Percentiles rank a stretch among this genome's conserved stretches.
These are phyloP conservation scores for Amniculicola lignicola DNA, from an alignment of 495 filamentous ascomycete genomes.

Conservation along the genomic window DNA sequence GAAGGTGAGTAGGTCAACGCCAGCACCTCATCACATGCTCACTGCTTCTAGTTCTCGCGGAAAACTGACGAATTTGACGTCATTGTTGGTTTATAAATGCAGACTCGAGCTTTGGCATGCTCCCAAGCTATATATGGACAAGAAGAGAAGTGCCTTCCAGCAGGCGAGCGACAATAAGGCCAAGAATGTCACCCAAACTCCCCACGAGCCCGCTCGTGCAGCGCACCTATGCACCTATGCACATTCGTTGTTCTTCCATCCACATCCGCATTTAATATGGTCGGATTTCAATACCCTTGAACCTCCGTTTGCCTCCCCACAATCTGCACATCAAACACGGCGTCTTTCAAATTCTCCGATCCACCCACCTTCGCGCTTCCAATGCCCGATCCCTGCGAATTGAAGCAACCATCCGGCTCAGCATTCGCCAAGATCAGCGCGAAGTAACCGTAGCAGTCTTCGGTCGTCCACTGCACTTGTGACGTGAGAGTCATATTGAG, in stretches of 20 bases:
- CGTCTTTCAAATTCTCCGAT: neutral
- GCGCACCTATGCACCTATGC: too few species aligned
- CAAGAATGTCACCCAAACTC: too few species aligned
- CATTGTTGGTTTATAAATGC: too few species aligned
- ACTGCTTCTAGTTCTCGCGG: too few species aligned
- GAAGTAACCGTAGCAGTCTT: constrained; percentile 13
- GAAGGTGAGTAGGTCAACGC: too few species aligned
- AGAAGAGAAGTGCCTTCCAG: too few species aligned
- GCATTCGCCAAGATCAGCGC: neutral
- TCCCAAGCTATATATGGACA: too few species aligned
- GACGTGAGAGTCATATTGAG: neutral
- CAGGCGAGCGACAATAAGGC: too few species aligned
- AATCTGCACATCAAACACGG: constrained; percentile 3
- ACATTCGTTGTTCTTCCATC: neutral
- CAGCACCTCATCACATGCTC: too few species aligned
- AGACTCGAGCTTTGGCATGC: too few species aligned
- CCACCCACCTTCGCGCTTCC: neutral
- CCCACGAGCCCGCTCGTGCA: too few species aligned
- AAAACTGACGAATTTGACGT: too few species aligned
- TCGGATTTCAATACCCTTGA: neutral
- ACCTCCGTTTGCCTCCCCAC: neutral
- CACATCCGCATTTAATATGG: neutral
- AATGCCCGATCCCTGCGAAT: neutral
- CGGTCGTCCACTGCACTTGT: neutral
- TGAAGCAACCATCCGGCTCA: neutral